Percentiles rank a stretch among this genome's conserved stretches.
These are phyloP conservation scores for Phlebiopsis flavidoalba DNA, from an alignment of 768 basidiomycete species.

Conservation along the genomic window DNA sequence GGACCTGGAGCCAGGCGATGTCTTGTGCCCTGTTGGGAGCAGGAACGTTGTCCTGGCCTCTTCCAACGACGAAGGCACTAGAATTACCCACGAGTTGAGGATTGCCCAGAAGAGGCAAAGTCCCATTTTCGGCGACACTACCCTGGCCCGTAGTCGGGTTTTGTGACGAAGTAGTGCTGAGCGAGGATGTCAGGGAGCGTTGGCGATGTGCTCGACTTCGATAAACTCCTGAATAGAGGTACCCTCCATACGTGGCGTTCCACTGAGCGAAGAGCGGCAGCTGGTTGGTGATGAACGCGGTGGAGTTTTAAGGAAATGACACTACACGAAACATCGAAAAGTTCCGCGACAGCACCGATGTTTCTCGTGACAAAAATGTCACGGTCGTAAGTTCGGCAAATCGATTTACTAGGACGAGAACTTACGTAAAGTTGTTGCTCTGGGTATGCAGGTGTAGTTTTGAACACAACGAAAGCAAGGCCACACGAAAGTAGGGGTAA, in stretches of 20 bases:
- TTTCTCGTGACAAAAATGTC: conserved; percentile 29
- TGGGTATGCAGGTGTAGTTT: conserved; percentile 49
- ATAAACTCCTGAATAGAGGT: conserved; percentile 19
- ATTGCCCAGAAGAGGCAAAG: conserved; percentile 21
- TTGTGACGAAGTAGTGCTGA: conserved; percentile 35
- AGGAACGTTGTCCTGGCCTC: conserved; percentile 21
- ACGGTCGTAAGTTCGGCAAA: not conserved
- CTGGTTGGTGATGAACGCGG: conserved; percentile 16
- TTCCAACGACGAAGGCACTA: conserved; percentile 23
- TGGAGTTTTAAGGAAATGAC: conserved; percentile 8
- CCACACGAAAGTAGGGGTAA: conserved; percentile 35
- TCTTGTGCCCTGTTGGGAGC: conserved; percentile 23
- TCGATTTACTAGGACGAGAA: not conserved
- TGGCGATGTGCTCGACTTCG: conserved; percentile 13
- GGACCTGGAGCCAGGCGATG: conserved; percentile 33
- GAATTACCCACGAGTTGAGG: conserved; percentile 10
- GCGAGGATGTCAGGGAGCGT: conserved; percentile 20
- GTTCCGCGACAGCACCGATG: conserved; percentile 33
- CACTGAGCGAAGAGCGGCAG: conserved; percentile 14
- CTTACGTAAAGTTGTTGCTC: conserved; percentile 38
- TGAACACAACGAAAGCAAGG: conserved; percentile 46
- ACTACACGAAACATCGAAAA: conserved; percentile 29
- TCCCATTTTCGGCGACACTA: not conserved
- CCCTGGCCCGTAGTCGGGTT: conserved; percentile 24
- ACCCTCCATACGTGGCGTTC: conserved; percentile 8